Percentiles rank a stretch among this genome's conserved stretches.
These are phyloP conservation scores for Suillus cothurnatus DNA, from an alignment of 768 basidiomycete genomes.

Conservation along the genomic window DNA sequence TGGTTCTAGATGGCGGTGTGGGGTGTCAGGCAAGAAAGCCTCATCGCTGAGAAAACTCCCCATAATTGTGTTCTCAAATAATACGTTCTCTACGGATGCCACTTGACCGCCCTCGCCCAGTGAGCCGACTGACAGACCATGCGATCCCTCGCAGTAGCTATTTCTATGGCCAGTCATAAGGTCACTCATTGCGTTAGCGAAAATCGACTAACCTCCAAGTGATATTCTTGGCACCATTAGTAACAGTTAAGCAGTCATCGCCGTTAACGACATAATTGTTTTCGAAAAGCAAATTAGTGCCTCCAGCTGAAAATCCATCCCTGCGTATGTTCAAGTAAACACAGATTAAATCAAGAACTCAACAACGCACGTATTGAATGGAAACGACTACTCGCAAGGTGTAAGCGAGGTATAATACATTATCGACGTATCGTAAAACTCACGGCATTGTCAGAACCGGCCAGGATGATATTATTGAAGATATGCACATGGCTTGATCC, in stretches of 20 bases:
- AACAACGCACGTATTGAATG: conserved; percentile 57
- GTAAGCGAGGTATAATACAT: not conserved
- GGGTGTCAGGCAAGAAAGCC: conserved; percentile 6
- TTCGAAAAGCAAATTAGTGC: conserved; percentile 59
- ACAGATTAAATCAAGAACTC: conserved; percentile 3
- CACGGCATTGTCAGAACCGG: conserved; percentile 45
- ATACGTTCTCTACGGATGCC: conserved; percentile 56
- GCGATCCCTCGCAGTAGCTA: conserved; percentile 57
- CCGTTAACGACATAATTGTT: conserved; percentile 60
- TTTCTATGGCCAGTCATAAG: conserved; percentile 35
- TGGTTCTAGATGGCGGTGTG: conserved; percentile 39
- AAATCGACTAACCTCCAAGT: conserved; percentile 40
- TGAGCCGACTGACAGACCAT: conserved; percentile 61
- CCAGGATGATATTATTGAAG: conserved; percentile 57
- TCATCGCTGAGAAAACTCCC: conserved; percentile 22
- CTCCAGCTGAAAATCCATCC: conserved; percentile 55
- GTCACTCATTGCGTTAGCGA: not conserved
- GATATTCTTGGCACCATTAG: conserved; percentile 57
- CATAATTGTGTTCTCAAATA: conserved; percentile 53
- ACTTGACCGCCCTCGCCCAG: conserved; percentile 43
- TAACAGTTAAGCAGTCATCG: conserved; percentile 64
- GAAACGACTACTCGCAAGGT: conserved; percentile 44
- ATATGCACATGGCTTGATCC: conserved; percentile 51
- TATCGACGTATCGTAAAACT: not conserved
- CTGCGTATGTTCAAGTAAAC: not conserved